These are phyloP conservation scores for Komagataella ulmi DNA, from an alignment of 805 yeast genomes.

Conservation along the genomic window DNA sequence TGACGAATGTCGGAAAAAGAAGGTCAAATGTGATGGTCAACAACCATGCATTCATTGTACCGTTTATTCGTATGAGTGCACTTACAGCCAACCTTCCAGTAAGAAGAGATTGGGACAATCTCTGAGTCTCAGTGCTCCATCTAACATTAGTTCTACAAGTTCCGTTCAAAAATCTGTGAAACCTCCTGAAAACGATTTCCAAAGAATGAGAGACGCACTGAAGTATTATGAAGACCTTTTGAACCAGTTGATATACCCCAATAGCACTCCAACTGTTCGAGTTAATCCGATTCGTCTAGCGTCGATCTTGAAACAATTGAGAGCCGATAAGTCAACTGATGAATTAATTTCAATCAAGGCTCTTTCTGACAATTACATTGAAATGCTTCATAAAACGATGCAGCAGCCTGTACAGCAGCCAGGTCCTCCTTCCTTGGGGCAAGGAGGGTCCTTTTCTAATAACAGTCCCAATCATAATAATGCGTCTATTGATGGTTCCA, in stretches of 20 bases:
- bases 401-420: constrained; percentile 5
- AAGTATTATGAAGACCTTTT: background rate
- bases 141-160: constrained; percentile 1
- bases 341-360: constrained; percentile 1
- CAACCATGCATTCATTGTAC: constrained; percentile 78
- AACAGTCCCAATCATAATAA: constrained; percentile 6
- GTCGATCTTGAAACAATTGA: constrained; percentile 9
- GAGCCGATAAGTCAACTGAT: constrained; percentile 1
- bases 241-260: background rate
- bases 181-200: background rate
- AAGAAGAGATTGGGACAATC: constrained; percentile 24
- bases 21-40: constrained; percentile 70
- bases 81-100: constrained; percentile 67
- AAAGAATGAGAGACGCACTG: background rate
- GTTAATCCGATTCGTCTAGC: constrained; percentile 23
- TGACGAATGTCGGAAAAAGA: constrained; percentile 60
- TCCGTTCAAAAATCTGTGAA: background rate
- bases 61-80: constrained; percentile 74
- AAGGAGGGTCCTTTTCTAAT: constrained; percentile 6
- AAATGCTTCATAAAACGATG: background rate
- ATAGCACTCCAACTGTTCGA: background rate
- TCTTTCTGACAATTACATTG: constrained; percentile 1
- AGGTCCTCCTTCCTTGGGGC: constrained; percentile 7
- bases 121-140: background rate
- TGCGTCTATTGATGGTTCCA: constrained; percentile 22